Evolutionary conservation across 2,329 filamentous ascomycete genomes (phyloP).

Genomic region (Venturia pyrina): DNA sequence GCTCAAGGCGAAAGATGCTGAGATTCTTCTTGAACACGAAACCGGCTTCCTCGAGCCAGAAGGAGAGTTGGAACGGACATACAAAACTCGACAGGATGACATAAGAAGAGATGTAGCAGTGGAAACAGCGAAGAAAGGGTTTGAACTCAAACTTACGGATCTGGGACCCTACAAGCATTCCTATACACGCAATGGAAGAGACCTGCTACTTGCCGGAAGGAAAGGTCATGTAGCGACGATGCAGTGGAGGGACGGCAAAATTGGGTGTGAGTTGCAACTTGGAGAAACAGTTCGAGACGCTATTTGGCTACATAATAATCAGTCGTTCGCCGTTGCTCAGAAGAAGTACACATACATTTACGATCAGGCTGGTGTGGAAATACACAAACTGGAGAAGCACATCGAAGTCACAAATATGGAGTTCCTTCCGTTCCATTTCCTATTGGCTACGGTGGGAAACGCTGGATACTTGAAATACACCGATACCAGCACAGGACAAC

Average conservation of each 20-base stretch:
- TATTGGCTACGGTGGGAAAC: slow-evolving; percentile 75
- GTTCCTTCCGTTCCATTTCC: slow-evolving; percentile 92
- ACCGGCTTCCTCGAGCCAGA: slow-evolving; percentile 83
- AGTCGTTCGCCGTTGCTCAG: slow-evolving; percentile 89
- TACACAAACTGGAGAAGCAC: slow-evolving; percentile 85
- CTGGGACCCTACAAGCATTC: slow-evolving; percentile 83
- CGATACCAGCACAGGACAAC: slow-evolving; percentile 85
- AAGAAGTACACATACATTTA: slow-evolving; percentile 98
- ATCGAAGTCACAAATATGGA: slow-evolving; percentile 88
- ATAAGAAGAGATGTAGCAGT: slow-evolving; percentile 65
- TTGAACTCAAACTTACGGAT: slow-evolving; percentile 69
- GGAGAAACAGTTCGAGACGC: slow-evolving; percentile 84
- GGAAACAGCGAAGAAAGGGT: slow-evolving; percentile 83
- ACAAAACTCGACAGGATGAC: slow-evolving; percentile 83
- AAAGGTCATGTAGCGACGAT: slow-evolving; percentile 95
- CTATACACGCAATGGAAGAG: slow-evolving; percentile 80
- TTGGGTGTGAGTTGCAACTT: slow-evolving; percentile 85
- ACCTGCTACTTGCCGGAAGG: slow-evolving; percentile 73
- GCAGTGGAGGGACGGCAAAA: slow-evolving; percentile 88
- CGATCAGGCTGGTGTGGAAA: slow-evolving; percentile 78
- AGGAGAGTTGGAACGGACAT: slow-evolving; percentile 79
- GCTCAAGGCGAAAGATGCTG: slow-evolving; percentile 82
- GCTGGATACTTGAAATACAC: slow-evolving; percentile 86
- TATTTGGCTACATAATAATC: slow-evolving; percentile 89
- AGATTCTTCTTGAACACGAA: slow-evolving; percentile 83